These are phyloP conservation scores for Penicillium antarcticum DNA, from an alignment of 495 filamentous ascomycete species.

Conservation along the genomic window DNA sequence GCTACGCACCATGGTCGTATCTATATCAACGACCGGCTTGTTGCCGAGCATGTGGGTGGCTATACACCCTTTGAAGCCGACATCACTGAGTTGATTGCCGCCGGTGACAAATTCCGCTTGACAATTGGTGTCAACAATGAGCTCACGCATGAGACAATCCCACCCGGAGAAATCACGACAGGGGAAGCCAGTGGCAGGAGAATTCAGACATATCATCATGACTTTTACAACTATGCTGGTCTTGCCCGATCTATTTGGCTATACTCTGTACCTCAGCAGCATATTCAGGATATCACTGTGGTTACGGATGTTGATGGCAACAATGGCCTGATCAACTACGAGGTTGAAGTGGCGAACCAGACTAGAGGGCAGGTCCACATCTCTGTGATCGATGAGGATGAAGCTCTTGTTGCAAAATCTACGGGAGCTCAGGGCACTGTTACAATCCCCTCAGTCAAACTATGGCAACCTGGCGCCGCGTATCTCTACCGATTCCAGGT, in stretches of 20 bases:
- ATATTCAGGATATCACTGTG: conserved; percentile 2
- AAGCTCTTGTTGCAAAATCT: background rate
- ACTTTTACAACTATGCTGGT: conserved; percentile 7
- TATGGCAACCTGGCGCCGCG: conserved; percentile 2
- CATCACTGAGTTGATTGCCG: background rate
- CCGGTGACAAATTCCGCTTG: conserved; percentile 4
- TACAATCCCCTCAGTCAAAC: background rate
- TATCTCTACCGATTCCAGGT: conserved; percentile 4
- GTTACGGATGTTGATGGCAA: background rate
- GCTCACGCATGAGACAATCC: conserved; percentile 1
- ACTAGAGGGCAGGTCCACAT: background rate
- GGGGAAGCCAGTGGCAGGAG: background rate
- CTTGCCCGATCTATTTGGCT: conserved; percentile 2
- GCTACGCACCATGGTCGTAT: conserved; percentile 2
- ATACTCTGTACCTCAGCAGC: background rate
- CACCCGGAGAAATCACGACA: background rate
- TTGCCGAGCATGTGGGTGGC: conserved; percentile 2
- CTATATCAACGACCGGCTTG: conserved; percentile 1
- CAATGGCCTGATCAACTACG: conserved; percentile 1
- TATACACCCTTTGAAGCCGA: conserved; percentile 5
- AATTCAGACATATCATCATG: conserved; percentile 2
- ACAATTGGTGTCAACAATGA: conserved; percentile 6
- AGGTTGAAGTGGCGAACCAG: background rate
- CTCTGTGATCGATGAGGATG: background rate
- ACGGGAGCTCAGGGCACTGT: background rate